A percentile compares a stretch with the other conserved stretches of the same genome.
phyloP scores from a whole-genome alignment of 2,329 filamentous ascomycete species.

The Fusarium decemcellulare region DNA sequence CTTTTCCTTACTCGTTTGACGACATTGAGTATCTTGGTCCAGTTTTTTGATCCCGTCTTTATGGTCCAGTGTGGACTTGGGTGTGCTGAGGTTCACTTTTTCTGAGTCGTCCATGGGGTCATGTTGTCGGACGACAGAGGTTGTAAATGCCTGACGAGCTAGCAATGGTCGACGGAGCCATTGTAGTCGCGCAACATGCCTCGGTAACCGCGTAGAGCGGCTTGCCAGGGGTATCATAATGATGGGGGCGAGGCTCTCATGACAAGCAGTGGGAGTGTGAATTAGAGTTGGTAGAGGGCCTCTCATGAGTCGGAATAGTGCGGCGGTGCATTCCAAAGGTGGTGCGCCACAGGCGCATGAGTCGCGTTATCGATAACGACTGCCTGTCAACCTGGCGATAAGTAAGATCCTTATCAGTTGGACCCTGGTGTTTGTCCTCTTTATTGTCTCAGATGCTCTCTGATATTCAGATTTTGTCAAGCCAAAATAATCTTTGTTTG shows the following conservation, averaged over 20 bases:
- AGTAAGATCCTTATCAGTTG: constrained; percentile 32
- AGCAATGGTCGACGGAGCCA: constrained; percentile 3
- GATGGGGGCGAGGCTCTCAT: constrained; percentile 34
- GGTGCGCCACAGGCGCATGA: constrained; percentile 35
- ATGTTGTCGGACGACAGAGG: constrained; percentile 22
- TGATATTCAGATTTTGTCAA: background rate
- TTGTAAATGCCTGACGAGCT: constrained; percentile 28
- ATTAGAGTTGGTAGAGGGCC: constrained; percentile 25
- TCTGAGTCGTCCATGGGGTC: constrained; percentile 2
- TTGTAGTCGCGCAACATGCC: constrained; percentile 5
- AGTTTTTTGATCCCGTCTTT: background rate
- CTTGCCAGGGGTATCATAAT: constrained; percentile 39
- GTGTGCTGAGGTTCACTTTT: constrained; percentile 9
- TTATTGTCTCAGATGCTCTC: background rate
- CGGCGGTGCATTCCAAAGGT: constrained; percentile 22
- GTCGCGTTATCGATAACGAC: constrained; percentile 24
- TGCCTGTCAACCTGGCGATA: background rate
- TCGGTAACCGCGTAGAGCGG: constrained; percentile 32
- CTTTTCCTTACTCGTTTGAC: background rate
- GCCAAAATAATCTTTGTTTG: too few relatives aligned
- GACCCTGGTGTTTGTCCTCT: constrained; percentile 11
- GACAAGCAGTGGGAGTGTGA: constrained; percentile 21
- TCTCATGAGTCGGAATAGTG: constrained; percentile 33
- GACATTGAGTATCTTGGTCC: background rate
- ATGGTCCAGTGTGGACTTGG: background rate